Percentiles rank a stretch among this genome's conserved stretches.
phyloP scores from a whole-genome alignment of 2,329 filamentous ascomycete species.

The Fusarium bactridioides region DNA sequence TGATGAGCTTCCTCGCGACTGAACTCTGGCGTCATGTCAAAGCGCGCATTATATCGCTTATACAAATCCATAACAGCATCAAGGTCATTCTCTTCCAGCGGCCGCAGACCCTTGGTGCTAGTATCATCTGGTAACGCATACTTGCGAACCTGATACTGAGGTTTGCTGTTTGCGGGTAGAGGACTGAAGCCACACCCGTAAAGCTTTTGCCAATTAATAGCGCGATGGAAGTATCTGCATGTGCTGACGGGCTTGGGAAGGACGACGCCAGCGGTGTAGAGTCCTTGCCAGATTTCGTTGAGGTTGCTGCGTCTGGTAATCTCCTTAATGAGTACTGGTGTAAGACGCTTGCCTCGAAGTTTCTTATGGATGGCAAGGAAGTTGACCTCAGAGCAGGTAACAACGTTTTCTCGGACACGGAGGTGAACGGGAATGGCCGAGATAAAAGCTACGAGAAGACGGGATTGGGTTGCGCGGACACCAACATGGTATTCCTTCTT shows the following conservation, averaged over 20 bases:
- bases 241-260: constrained; percentile 92
- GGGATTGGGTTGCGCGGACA: constrained; percentile 82
- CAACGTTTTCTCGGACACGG: constrained; percentile 76
- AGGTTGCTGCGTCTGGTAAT: constrained; percentile 92
- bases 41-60: constrained; percentile 78
- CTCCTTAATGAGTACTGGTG: constrained; percentile 96
- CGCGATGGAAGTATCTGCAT: constrained; percentile 93
- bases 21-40: constrained; percentile 86
- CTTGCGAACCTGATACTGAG: constrained; percentile 82
- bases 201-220: constrained; percentile 94
- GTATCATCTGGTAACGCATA: constrained; percentile 83
- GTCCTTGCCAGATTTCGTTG: constrained; percentile 87
- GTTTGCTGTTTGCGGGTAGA: constrained; percentile 83
- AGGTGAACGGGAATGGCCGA: constrained; percentile 89
- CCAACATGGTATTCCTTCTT: constrained; percentile 94
- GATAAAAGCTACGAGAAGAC: constrained; percentile 93
- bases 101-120: constrained; percentile 75
- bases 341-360: constrained; percentile 88
- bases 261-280: constrained; percentile 93
- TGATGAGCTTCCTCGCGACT: constrained; percentile 82
- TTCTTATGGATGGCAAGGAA: constrained; percentile 99
- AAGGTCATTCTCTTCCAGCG: constrained; percentile 82
- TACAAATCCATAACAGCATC: constrained; percentile 78
- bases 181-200: constrained; percentile 95
- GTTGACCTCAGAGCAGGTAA: constrained; percentile 92